A percentile compares a stretch with the other conserved stretches of the same genome.
Conservation (phyloP, 305 asterid genomes). For the Solanum hybrid region DNA sequence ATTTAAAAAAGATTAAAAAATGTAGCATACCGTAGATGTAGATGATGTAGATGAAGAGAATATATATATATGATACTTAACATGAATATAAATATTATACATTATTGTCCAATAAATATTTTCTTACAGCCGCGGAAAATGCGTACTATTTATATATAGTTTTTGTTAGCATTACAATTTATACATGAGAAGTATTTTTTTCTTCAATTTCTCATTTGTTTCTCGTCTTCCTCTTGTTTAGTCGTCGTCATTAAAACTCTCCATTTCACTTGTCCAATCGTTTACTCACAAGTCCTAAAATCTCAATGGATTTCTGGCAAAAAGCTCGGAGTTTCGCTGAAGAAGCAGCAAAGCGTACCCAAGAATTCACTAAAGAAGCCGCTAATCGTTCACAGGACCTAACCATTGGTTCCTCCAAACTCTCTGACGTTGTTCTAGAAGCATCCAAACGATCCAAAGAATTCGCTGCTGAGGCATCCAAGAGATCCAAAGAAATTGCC, state of each 20-base stretch:
- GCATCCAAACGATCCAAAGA: constrained; percentile 59
- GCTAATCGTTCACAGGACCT: constrained; percentile 18
- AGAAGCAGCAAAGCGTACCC: constrained; percentile 78
- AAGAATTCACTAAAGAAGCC: constrained; percentile 51
- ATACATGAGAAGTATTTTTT: neutral
- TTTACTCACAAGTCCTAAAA: neutral
- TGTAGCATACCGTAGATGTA: too few relatives aligned
- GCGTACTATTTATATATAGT: neutral
- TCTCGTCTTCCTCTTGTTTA: neutral
- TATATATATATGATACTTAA: too few relatives aligned
- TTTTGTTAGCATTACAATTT: neutral
- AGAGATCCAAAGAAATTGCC: constrained; percentile 72
- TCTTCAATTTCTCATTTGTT: neutral
- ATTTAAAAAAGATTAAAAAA: too few relatives aligned
- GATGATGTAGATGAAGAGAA: too few relatives aligned
- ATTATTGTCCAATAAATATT: neutral
- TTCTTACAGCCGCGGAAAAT: neutral
- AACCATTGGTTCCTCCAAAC: constrained; percentile 43
- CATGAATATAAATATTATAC: neutral
- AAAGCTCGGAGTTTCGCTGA: constrained; percentile 76
- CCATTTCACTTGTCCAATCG: neutral
- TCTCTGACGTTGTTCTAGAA: constrained; percentile 76
- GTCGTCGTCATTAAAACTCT: neutral
- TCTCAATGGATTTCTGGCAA: constrained; percentile 77
- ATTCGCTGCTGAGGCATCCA: constrained; percentile 49